Evolutionary conservation across 352 stramenopile genomes (phyloP).

Genomic region (Phytopythium chamaehyphon): DNA sequence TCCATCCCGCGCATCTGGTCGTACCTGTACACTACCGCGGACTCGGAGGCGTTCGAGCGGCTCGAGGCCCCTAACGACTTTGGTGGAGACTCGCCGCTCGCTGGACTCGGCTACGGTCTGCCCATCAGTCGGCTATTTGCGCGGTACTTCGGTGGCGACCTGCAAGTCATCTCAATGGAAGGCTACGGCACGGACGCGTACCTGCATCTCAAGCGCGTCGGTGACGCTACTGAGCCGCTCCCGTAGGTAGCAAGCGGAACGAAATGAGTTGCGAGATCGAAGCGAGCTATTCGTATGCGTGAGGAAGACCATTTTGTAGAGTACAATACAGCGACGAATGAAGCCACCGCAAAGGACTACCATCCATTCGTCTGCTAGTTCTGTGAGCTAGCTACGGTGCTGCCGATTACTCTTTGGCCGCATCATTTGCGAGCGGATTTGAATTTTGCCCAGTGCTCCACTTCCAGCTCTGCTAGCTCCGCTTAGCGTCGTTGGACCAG

Average conservation of each 20-base stretch:
- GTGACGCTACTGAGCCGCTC: conserved; percentile 85
- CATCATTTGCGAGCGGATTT: conserved; percentile 50
- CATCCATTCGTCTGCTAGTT: too few relatives aligned
- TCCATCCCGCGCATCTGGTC: conserved; percentile 99
- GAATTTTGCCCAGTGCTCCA: conserved; percentile 36
- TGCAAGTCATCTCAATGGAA: conserved; percentile 99
- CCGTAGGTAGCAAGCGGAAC: conserved; percentile 26
- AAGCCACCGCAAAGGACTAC: too few relatives aligned
- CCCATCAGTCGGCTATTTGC: conserved; percentile 96
- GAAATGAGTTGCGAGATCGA: too few relatives aligned
- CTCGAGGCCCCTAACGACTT: conserved; percentile 88
- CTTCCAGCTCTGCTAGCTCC: conserved; percentile 7
- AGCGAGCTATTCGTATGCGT: too few relatives aligned
- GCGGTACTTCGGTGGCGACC: conserved; percentile 99
- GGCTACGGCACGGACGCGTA: conserved; percentile 99
- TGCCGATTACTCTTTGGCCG: conserved; percentile 37
- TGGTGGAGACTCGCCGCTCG: conserved; percentile 87
- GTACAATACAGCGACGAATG: conserved; percentile 2
- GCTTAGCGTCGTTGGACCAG: not conserved
- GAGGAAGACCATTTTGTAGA: conserved; percentile 6
- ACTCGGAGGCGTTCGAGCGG: conserved; percentile 91
- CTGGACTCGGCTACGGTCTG: conserved; percentile 96
- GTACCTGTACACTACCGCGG: conserved; percentile 99
- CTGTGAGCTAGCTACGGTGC: conserved; percentile 1
- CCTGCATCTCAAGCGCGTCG: conserved; percentile 91